Percentiles rank a stretch among this genome's conserved stretches.
These are phyloP conservation scores for Xenoacremonium recifei DNA, from an alignment of 2,329 filamentous ascomycete genomes.

Conservation along the genomic window DNA sequence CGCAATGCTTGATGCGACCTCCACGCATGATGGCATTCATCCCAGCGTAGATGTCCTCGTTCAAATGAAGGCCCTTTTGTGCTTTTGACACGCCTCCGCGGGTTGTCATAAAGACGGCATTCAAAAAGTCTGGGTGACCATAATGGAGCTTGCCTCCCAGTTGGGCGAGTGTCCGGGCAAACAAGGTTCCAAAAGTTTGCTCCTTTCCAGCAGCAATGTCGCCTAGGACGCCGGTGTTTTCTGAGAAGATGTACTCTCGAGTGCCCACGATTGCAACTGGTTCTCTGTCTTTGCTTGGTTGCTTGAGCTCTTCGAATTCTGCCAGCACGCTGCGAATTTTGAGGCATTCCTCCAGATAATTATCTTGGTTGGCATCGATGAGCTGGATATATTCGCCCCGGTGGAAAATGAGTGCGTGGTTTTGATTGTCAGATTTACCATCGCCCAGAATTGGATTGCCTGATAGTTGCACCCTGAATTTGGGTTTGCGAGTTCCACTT, in stretches of 20 bases:
- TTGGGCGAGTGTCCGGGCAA: slow-evolving; percentile 91
- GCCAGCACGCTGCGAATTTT: slow-evolving; percentile 98
- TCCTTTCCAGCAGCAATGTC: slow-evolving; percentile 98
- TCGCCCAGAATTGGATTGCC: slow-evolving; percentile 98
- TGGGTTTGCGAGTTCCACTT: slow-evolving; percentile 92
- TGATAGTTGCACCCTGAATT: slow-evolving; percentile 96
- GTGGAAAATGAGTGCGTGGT: slow-evolving; percentile 97
- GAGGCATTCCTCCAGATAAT: slow-evolving; percentile 96
- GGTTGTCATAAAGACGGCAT: slow-evolving; percentile 98
- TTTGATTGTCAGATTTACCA: slow-evolving; percentile 99
- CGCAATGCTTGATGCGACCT: slow-evolving; percentile 99
- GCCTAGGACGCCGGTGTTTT: slow-evolving; percentile 98
- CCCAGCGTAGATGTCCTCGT: slow-evolving; percentile 99
- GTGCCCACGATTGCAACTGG: slow-evolving; percentile 97
- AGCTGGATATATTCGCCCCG: slow-evolving; percentile 99
- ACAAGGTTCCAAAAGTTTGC: slow-evolving; percentile 99
- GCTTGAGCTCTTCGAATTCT: slow-evolving; percentile 98
- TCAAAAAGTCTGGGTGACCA: slow-evolving; percentile 98
- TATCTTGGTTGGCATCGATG: slow-evolving; percentile 99
- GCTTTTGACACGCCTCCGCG: slow-evolving; percentile 98
- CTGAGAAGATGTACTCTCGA: slow-evolving; percentile 99
- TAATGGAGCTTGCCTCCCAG: slow-evolving; percentile 99
- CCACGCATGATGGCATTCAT: slow-evolving; percentile 96
- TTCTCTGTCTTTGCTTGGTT: slow-evolving; percentile 67
- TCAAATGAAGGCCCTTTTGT: slow-evolving; percentile 97